Base-by-base conservation (phyloP, 768 basidiomycete genomes). In the Tricholomella constricta region DNA sequence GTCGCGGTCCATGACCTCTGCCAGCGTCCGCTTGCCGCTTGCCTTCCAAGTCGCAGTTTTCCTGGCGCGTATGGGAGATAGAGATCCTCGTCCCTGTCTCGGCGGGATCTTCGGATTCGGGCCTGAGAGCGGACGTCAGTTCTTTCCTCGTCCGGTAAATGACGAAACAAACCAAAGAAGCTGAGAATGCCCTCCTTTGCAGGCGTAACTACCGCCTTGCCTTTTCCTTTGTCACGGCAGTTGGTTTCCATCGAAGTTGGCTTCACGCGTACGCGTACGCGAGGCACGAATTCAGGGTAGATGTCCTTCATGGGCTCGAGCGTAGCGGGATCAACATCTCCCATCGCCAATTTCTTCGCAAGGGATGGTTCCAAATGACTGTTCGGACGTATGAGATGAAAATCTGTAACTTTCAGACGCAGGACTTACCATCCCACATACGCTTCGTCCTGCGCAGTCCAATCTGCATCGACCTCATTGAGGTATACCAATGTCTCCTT, bases 11-110 rank as follows among this genome's bases (percentile, higher is more conserved):
- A 88, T 80, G 43, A 86, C 80, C 50, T 85, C 86, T 20, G 78
- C 76, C 29, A 93, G 73, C 1, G 86, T 88, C 49, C 90, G 77
- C 67, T 91, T 91, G 14, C 90, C 90, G 60, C 88, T 91, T 6
- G 79, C 77, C 52, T 79, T 82, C 17, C 88, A 88, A 25, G 68
- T 63, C 51, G 58, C 51, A 55, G 62, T 62, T 32, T 65, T 66
- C 61, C 59, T 60, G 37, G 58, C 45, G 9, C 51, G 36, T 46
- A 49, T 31, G 22, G 56, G 62, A 14, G 65, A 60, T 22, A 40
- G 61, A 17, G 22, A 51, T 45, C 19, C 45, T 20, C 41, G 60
- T 58, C 52, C 36, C 51, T 56, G 41, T 46, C 54, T 58, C 15
- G 65, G 65, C 25, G 75, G 72, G 29, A 77, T 75, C 45, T 61